Percentiles rank a stretch among this genome's conserved stretches.
phyloP scores from a whole-genome alignment of 441 rosid species.

The Biscutella laevigata region DNA sequence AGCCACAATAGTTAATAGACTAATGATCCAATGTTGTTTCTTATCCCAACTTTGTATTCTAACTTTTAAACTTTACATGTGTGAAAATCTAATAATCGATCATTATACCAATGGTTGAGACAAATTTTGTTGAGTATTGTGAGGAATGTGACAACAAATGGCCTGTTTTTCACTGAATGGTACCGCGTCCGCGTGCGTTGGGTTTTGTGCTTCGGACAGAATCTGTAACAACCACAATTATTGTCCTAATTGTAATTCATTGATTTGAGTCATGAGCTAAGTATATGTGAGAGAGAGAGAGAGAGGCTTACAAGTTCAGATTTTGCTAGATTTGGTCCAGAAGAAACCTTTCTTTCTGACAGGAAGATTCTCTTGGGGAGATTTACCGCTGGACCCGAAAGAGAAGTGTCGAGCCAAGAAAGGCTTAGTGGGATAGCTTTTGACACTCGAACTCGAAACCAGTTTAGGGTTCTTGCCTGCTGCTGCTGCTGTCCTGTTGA shows the following conservation, averaged over 20 bases:
- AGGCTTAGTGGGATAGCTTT: slow-evolving; percentile 47
- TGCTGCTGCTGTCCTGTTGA: slow-evolving; percentile 31
- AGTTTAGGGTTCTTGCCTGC: slow-evolving; percentile 43
- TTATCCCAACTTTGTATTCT: slow-evolving; percentile 1
- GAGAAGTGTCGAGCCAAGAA: slow-evolving; percentile 74
- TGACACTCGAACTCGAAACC: slow-evolving; percentile 61
- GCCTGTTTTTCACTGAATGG: slow-evolving; percentile 10
- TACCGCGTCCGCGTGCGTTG: slow-evolving; percentile 2
- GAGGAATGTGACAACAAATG: slow-evolving; percentile 17
- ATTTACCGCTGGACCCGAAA: slow-evolving; percentile 58
- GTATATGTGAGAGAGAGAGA: not conserved
- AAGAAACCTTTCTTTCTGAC: slow-evolving; percentile 64
- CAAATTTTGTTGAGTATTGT: slow-evolving; percentile 5
- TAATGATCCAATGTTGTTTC: not conserved
- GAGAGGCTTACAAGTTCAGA: slow-evolving; percentile 34
- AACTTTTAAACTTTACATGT: slow-evolving; percentile 21
- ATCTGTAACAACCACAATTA: slow-evolving; percentile 16
- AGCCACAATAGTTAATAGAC: not conserved
- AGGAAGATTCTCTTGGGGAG: slow-evolving; percentile 38
- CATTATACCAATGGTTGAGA: slow-evolving; percentile 1
- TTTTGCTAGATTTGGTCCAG: slow-evolving; percentile 78
- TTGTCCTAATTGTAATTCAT: not conserved
- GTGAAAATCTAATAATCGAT: slow-evolving; percentile 5
- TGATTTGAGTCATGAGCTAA: not conserved
- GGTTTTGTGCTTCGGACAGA: slow-evolving; percentile 10